A percentile compares a stretch with the other conserved stretches of the same genome.
Evolutionary conservation across 2,329 filamentous ascomycete species (phyloP).

Genomic region (Biscogniauxia mediterranea): DNA sequence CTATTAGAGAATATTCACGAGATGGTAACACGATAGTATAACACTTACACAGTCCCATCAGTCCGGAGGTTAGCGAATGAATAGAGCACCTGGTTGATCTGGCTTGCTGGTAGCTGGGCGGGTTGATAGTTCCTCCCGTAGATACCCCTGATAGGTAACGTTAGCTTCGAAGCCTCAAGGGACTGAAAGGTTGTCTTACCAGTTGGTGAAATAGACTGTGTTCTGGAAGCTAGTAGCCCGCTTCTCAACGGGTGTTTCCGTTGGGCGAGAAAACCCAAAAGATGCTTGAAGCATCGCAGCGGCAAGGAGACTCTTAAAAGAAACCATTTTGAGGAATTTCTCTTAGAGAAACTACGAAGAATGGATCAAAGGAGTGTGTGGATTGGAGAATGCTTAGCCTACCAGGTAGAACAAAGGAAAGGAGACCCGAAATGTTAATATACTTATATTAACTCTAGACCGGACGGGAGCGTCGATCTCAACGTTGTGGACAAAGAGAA

Average conservation of each 20-base stretch:
- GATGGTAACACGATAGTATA: not conserved
- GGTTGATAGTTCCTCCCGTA: slow-evolving; percentile 74
- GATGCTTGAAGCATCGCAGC: slow-evolving; percentile 27
- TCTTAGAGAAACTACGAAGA: slow-evolving; percentile 2
- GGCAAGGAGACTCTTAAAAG: slow-evolving; percentile 23
- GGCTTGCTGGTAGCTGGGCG: slow-evolving; percentile 63
- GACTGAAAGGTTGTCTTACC: slow-evolving; percentile 32
- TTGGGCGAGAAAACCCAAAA: slow-evolving; percentile 21
- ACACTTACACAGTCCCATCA: slow-evolving; percentile 67
- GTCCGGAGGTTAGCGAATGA: slow-evolving; percentile 74
- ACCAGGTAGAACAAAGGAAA: slow-evolving; percentile 2
- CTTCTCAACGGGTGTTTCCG: slow-evolving; percentile 16
- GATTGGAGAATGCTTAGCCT: slow-evolving; percentile 4
- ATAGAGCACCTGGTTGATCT: slow-evolving; percentile 77
- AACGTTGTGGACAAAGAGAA: slow-evolving; percentile 3
- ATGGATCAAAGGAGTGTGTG: not conserved
- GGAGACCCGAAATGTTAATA: slow-evolving; percentile 6
- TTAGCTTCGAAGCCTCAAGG: slow-evolving; percentile 6
- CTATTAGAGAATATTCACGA: slow-evolving; percentile 9
- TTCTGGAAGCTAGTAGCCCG: slow-evolving; percentile 39
- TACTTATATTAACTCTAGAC: slow-evolving; percentile 14
- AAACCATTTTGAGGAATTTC: slow-evolving; percentile 23
- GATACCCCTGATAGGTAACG: slow-evolving; percentile 52
- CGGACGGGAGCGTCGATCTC: slow-evolving; percentile 7
- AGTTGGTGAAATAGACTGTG: slow-evolving; percentile 49